phyloP scores from a whole-genome alignment of 2,329 filamentous ascomycete genomes.

The Colletotrichum gloeosporioides region DNA sequence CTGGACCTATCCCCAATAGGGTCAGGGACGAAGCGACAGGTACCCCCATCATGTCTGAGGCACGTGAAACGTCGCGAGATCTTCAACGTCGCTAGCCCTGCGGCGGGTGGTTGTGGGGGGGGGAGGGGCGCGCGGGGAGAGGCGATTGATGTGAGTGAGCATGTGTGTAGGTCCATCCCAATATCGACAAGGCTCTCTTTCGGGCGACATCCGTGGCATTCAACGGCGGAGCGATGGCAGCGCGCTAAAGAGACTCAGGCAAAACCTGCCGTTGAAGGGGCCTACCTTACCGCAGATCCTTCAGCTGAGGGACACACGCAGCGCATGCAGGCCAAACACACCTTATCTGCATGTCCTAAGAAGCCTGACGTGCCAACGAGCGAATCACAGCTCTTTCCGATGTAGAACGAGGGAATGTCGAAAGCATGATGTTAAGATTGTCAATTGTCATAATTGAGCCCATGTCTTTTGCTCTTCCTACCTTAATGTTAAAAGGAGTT shows the following conservation, averaged over 20 bases:
- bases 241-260: background rate
- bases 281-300: background rate
- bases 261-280: background rate
- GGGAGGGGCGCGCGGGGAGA: background rate
- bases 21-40: background rate
- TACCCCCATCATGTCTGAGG: background rate
- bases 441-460: background rate
- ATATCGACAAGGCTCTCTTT: background rate
- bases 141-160: background rate
- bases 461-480: background rate
- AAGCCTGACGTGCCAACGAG: background rate
- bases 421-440: background rate
- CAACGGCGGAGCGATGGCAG: background rate
- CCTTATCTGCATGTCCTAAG: background rate
- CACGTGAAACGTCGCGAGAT: conserved; percentile 17
- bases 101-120: background rate
- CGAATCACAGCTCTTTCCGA: background rate
- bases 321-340: background rate
- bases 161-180: background rate
- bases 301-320: background rate
- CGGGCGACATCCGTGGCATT: background rate
- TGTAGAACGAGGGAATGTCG: background rate
- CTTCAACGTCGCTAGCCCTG: background rate
- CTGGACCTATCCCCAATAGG: background rate
- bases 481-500: background rate